Evolutionary conservation across 495 filamentous ascomycete species (phyloP).

Genomic region (Aspergillus asperescens): DNA sequence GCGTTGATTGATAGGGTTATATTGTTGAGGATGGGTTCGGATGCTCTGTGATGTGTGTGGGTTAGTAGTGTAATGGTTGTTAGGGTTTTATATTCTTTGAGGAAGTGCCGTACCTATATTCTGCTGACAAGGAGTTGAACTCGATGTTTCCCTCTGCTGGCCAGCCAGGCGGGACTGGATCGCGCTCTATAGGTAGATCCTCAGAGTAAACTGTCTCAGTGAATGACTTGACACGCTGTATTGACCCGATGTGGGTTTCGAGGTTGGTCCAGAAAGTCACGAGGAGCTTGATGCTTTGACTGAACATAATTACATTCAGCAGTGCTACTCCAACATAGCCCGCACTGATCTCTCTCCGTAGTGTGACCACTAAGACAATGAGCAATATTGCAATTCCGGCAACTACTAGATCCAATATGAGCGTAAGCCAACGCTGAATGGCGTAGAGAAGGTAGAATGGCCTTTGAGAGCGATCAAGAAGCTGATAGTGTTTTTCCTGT

Average conservation of each 20-base stretch:
- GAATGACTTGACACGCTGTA: conserved; percentile 55
- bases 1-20: conserved; percentile 46
- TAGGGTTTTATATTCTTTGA: neutral
- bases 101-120: conserved; percentile 31
- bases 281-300: conserved; percentile 45
- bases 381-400: conserved; percentile 45
- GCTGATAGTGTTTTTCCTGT: conserved; percentile 40
- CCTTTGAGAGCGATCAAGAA: conserved; percentile 54
- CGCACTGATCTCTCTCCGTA: conserved; percentile 41
- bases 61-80: neutral
- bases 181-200: conserved; percentile 37
- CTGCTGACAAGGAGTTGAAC: conserved; percentile 40
- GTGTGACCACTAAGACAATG: conserved; percentile 39
- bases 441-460: conserved; percentile 56
- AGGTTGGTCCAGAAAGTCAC: conserved; percentile 55
- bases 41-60: conserved; percentile 20
- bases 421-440: conserved; percentile 49
- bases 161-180: conserved; percentile 41
- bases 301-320: conserved; percentile 53
- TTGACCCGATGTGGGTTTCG: conserved; percentile 53
- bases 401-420: conserved; percentile 48
- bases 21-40: conserved; percentile 44
- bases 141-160: conserved; percentile 48
- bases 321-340: conserved; percentile 55
- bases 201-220: conserved; percentile 46